Percentiles rank a stretch among this genome's conserved stretches.
Conservation (phyloP, 257 asterid species). For the Capsicum baccatum region DNA sequence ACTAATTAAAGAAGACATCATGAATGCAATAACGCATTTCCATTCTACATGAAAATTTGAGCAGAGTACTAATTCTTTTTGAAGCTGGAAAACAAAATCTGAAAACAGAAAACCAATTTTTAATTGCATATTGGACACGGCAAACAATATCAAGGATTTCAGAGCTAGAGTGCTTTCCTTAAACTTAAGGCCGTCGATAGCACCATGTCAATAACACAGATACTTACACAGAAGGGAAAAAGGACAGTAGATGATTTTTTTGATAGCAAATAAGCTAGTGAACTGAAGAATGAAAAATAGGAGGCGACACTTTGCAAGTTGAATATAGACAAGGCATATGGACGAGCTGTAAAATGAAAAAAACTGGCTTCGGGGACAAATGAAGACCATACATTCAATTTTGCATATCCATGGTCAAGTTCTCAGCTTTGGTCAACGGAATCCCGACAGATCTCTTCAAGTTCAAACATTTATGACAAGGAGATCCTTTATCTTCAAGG, state of each 20-base stretch:
- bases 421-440: background rate
- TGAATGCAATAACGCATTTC: background rate
- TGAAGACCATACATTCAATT: background rate
- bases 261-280: background rate
- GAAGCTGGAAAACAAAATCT: too few relatives aligned
- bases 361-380: background rate
- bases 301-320: background rate
- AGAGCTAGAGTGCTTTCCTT: background rate
- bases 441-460: background rate
- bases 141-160: constrained; percentile 21
- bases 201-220: background rate
- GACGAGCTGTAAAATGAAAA: background rate
- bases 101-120: background rate
- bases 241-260: background rate
- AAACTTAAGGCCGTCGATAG: background rate
- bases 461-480: background rate
- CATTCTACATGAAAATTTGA: background rate
- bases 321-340: background rate
- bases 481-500: background rate
- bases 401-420: constrained; percentile 9
- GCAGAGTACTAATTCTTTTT: background rate
- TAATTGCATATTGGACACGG: background rate
- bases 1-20: constrained; percentile 1
- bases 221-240: background rate
- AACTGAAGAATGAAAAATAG: background rate